Base-by-base conservation (phyloP, 2,329 filamentous ascomycete genomes). In the Colletotrichum tofieldiae region DNA sequence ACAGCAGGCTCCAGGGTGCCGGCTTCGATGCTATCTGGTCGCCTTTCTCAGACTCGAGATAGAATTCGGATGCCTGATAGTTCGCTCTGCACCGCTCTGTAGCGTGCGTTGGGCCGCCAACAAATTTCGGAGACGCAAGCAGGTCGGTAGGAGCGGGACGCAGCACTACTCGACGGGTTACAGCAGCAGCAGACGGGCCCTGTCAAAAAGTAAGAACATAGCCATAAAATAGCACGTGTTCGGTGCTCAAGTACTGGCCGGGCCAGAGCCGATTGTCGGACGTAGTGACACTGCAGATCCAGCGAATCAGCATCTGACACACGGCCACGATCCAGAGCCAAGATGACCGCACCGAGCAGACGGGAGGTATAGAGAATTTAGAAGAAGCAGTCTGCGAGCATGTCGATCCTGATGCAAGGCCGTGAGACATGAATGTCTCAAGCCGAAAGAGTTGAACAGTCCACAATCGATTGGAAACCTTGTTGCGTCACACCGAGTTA, bases 291-390 rank as follows among this genome's bases (percentile, higher is more conserved):
- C 51, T 68, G n/a, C 35, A 58, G 56, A 39, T 54, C 16, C 55
- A 65, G 61, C 72, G 72, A 74, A 74, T 74, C 64, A 74, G n/a
- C 54, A 20, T 61, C 55, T 73, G 69, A 72, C 70, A 74, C 72
- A 73, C 70, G 60, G 51, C 60, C 47, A 41, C 51, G 54, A 65
- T 60, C 32, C 55, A 51, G 52, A 67, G 60, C 70, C 72, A 62
- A 70, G 67, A 60, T 55, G 68, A 51, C 47, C 51, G 35, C 64
- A 63, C 45, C 43, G 45, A 55, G 47, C 58, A 68, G 55, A 59
- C 26, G 59, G 47, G 58, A 39, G 39, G 52, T 49, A 54, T 54
- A 60, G 52, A 60, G 39, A 61, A 72, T 43, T 51, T 43, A 64
- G 65, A 39, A 60, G 52, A 41, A 71, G 32, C 14, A 37, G 65